Evolutionary conservation across 2,329 filamentous ascomycete species (phyloP), one percentile per base, ranked within the genome.

Genomic region (Penicillium italicum): DNA sequence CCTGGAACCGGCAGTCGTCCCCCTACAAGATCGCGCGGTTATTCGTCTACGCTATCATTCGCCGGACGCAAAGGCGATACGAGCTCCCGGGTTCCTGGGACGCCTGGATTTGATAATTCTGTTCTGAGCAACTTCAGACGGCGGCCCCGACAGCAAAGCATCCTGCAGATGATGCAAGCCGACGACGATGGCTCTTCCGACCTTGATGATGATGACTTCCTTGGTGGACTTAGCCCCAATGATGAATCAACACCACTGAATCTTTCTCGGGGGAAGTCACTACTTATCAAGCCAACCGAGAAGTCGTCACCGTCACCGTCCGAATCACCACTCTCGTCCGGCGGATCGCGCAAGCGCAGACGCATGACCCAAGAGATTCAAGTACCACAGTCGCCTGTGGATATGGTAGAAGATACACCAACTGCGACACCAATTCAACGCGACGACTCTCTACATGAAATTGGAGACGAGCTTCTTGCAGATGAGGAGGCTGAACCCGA

Each of bases 181-280:
- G 72, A 75, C 37, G 72, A 75, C 33, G 73, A 73, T 55, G 66
- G 62, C n/a, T 71, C 72, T 24, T 71, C 72, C 26, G 70, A 73
- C 18, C 54, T 72, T 3, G 69, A 69, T 11, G 62, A 76, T 46
- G 73, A 76, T 42, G 74, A 76, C 55, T 76, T 77, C 56, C 67
- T 78, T 18, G 74, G 74, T 30, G 72, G 71, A 9, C 68, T 78
- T 46, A 73, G 71, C 41, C 75, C 76, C 0, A 68, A 77, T 53
- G 76, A 77, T 62, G 75, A 77, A 56, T 78, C 76, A 18, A 78
- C 76, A 8, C 76, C 76, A 3, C 59, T 78, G 40, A 72, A 74
- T 56, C 56, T 72, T 30, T 53, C 71, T 14, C 70, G 66, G 50
- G 65, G 68, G 9, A 72, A 72, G 53, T 67, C 69, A 30, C 61